Conservation (phyloP, 106 monocot species). For the Dioscorea dumetorum region DNA sequence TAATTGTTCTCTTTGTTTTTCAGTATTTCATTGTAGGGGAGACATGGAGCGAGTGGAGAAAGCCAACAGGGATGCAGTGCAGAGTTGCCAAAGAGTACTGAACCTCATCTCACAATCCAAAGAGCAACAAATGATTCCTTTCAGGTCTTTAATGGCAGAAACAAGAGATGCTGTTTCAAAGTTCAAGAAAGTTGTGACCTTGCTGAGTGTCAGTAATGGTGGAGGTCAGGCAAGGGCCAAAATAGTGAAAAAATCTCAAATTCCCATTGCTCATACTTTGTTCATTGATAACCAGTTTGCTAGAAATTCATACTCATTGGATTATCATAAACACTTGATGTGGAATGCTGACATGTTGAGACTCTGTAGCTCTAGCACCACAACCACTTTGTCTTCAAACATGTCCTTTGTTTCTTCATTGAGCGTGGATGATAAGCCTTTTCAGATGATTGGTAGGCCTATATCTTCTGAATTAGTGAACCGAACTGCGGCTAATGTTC, state of each 20-base stretch:
- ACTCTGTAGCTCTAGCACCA: constrained; percentile 42
- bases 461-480: constrained; percentile 44
- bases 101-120: constrained; percentile 46
- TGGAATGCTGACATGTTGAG: constrained; percentile 59
- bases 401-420: constrained; percentile 76
- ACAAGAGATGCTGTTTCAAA: constrained; percentile 57
- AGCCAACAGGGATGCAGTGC: constrained; percentile 68
- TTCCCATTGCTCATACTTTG: constrained; percentile 22
- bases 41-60: constrained; percentile 82
- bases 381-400: constrained; percentile 57
- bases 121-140: constrained; percentile 26
- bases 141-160: constrained; percentile 28
- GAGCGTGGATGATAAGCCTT: constrained; percentile 70
- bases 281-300: constrained; percentile 30
- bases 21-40: not conserved
- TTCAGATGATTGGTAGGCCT: constrained; percentile 51
- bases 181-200: constrained; percentile 55
- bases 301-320: not conserved
- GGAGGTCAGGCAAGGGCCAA: constrained; percentile 67
- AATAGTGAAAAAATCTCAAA: constrained; percentile 23
- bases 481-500: constrained; percentile 19
- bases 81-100: constrained; percentile 63
- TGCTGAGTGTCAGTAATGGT: constrained; percentile 35
- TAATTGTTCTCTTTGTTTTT: constrained; percentile 1
- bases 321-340: constrained; percentile 51